Evolutionary conservation across 305 asterid genomes (phyloP).

Genomic region (Fraxinus greggii): DNA sequence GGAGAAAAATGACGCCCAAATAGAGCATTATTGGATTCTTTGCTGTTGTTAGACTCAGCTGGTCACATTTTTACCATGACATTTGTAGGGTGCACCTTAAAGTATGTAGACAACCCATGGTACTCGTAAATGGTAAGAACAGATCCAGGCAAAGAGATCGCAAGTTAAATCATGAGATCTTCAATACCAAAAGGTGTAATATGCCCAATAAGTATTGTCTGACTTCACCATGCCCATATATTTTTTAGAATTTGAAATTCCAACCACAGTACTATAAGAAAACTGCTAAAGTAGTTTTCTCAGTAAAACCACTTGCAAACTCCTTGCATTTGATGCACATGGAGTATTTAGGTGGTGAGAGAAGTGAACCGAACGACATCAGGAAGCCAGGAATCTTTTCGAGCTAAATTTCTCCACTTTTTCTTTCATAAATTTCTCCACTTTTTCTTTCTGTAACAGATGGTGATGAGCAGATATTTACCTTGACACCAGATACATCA

Average conservation of each 20-base stretch:
- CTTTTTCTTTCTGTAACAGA: neutral
- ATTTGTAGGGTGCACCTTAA: neutral
- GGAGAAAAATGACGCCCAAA: neutral
- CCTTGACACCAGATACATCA: slow-evolving; percentile 70
- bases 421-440: neutral
- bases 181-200: neutral
- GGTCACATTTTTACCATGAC: neutral
- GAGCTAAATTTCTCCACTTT: neutral
- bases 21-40: neutral
- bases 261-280: neutral
- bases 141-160: neutral
- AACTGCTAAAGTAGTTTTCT: neutral
- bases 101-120: neutral
- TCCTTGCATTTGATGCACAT: neutral
- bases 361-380: neutral
- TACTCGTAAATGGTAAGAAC: neutral
- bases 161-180: neutral
- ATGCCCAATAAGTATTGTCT: neutral
- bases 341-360: neutral
- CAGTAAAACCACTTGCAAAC: neutral
- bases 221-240: neutral
- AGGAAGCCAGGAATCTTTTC: neutral
- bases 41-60: neutral
- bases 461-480: slow-evolving; percentile 19
- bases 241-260: neutral